phyloP scores from a whole-genome alignment of 495 filamentous ascomycete species.

The Talaromyces proteolyticus region DNA sequence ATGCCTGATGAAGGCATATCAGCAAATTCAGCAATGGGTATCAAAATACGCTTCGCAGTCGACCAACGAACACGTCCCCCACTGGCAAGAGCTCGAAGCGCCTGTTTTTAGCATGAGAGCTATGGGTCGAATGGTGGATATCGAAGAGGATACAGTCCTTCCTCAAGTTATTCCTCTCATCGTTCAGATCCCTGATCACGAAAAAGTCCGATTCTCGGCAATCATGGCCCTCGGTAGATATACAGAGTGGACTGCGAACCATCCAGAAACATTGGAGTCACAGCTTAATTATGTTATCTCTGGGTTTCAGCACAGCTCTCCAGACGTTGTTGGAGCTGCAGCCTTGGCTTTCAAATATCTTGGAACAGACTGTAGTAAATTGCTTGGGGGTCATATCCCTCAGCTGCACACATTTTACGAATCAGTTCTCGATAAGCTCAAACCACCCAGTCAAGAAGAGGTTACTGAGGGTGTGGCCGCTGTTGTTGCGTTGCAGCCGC shows the following conservation, averaged over 20 bases:
- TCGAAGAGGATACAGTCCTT: slow-evolving; percentile 77
- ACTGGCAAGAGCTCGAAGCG: slow-evolving; percentile 95
- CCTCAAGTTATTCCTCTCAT: slow-evolving; percentile 87
- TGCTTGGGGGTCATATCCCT: slow-evolving; percentile 70
- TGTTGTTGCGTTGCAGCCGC: slow-evolving; percentile 81
- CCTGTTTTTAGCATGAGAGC: slow-evolving; percentile 92
- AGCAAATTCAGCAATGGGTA: slow-evolving; percentile 82
- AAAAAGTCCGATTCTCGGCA: slow-evolving; percentile 93
- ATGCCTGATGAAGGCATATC: slow-evolving; percentile 81
- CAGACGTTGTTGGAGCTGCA: slow-evolving; percentile 84
- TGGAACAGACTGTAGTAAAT: slow-evolving; percentile 84
- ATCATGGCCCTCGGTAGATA: slow-evolving; percentile 96
- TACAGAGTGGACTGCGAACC: slow-evolving; percentile 94
- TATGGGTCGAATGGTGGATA: slow-evolving; percentile 95
- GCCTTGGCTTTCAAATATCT: slow-evolving; percentile 96
- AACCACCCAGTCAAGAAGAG: slow-evolving; percentile 84
- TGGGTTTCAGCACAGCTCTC: slow-evolving; percentile 77
- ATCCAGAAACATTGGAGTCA: slow-evolving; percentile 83
- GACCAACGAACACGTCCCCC: slow-evolving; percentile 67
- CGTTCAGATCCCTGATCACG: slow-evolving; percentile 89
- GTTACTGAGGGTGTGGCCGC: slow-evolving; percentile 90
- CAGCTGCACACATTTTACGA: slow-evolving; percentile 91
- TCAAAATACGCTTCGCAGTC: slow-evolving; percentile 71
- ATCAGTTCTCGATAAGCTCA: slow-evolving; percentile 76
- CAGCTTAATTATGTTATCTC: slow-evolving; percentile 93